phyloP scores from a whole-genome alignment of 257 asterid species.

The Salvia splendens region DNA sequence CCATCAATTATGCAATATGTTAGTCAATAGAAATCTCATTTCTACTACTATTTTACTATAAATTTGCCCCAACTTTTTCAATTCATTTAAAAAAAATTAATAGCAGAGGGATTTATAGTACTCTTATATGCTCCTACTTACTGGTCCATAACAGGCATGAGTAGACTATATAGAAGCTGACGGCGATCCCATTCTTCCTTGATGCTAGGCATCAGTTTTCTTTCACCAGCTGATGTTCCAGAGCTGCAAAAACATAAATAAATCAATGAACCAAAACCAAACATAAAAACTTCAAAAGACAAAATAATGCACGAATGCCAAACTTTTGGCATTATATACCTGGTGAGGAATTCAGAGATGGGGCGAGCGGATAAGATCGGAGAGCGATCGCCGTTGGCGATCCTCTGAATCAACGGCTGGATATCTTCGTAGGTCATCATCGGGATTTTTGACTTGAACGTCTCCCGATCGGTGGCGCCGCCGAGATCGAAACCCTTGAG shows the following conservation, averaged over 20 bases:
- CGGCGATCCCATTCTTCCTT: conserved; percentile 46
- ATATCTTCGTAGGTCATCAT: conserved; percentile 25
- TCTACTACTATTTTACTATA: too few relatives aligned
- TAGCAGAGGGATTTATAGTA: too few relatives aligned
- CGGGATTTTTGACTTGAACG: conserved; percentile 29
- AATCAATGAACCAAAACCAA: too few relatives aligned
- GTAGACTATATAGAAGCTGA: conserved; percentile 43
- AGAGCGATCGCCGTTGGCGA: conserved; percentile 48
- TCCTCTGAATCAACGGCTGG: conserved; percentile 32
- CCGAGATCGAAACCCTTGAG: too few relatives aligned
- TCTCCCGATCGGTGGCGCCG: background rate
- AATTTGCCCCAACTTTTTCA: too few relatives aligned
- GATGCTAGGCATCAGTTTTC: conserved; percentile 46
- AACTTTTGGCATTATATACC: conserved; percentile 3
- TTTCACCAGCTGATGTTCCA: conserved; percentile 53
- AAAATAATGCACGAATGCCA: too few relatives aligned
- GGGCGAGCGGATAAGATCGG: conserved; percentile 46
- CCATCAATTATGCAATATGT: too few relatives aligned
- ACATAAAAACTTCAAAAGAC: too few relatives aligned
- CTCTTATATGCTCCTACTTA: conserved; percentile 2
- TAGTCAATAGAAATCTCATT: too few relatives aligned
- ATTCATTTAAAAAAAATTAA: too few relatives aligned
- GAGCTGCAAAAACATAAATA: conserved; percentile 25
- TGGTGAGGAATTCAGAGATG: conserved; percentile 42
- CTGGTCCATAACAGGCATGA: conserved; percentile 47